Evolutionary conservation across 2,329 filamentous ascomycete species (phyloP).

Genomic region (Fusarium bactridioides): DNA sequence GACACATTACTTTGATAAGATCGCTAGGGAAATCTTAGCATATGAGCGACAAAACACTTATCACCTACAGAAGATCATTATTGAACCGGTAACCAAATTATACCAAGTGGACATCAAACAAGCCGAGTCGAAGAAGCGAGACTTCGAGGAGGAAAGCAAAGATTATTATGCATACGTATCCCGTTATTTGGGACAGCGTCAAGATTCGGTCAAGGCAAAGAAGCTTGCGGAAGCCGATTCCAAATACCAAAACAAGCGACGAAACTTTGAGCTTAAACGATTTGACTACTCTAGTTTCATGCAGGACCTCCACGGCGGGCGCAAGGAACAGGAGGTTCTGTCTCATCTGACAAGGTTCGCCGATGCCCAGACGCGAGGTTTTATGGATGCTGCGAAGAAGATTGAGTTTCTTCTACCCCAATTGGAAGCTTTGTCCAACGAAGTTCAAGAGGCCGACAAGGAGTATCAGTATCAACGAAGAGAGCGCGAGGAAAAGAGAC

Average conservation of each 20-base stretch:
- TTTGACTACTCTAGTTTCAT: slow-evolving; percentile 99
- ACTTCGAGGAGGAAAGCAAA: slow-evolving; percentile 98
- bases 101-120: slow-evolving; percentile 98
- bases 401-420: slow-evolving; percentile 88
- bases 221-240: slow-evolving; percentile 94
- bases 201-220: slow-evolving; percentile 96
- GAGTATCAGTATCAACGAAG: slow-evolving; percentile 94
- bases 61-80: slow-evolving; percentile 91
- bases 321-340: slow-evolving; percentile 96
- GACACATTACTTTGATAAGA: slow-evolving; percentile 98
- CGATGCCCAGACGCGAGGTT: slow-evolving; percentile 85
- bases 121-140: slow-evolving; percentile 93
- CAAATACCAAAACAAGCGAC: slow-evolving; percentile 93
- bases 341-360: slow-evolving; percentile 95
- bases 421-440: slow-evolving; percentile 83
- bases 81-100: slow-evolving; percentile 89
- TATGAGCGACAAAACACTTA: slow-evolving; percentile 87
- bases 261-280: slow-evolving; percentile 94
- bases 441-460: slow-evolving; percentile 94
- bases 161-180: slow-evolving; percentile 97
- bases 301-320: slow-evolving; percentile 98
- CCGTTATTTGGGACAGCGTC: slow-evolving; percentile 93
- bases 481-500: slow-evolving; percentile 94
- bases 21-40: slow-evolving; percentile 84
- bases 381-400: slow-evolving; percentile 83